Base-by-base conservation (phyloP, 495 filamentous ascomycete species). In the Penicillium dipodomyicola region DNA sequence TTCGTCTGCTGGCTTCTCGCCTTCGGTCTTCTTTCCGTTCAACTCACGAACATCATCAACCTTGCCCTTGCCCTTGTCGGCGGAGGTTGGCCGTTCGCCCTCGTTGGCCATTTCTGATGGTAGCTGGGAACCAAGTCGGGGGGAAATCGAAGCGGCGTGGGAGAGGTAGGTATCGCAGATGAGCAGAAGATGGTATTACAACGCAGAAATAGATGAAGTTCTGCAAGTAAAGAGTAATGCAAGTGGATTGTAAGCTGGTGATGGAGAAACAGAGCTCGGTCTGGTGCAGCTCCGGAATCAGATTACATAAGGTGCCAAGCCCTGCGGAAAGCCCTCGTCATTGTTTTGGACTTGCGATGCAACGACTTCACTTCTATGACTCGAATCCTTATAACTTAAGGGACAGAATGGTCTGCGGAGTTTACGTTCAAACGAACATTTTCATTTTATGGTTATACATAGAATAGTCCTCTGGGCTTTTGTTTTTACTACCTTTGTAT, bases 21-120 rank as follows among this genome's bases (percentile, higher is more conserved):
- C 79, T 54, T 87, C 84, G 23, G 76, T 67, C 68, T 88, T 89
- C 73, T 82, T 84, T 56, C 76, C 80, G 54, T 86, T 70, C 62
- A 78, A 64, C 37, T 81, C 82, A 62, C 82, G 80, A 44, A 77
- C 74, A 67, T 85, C 82, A 53, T 85, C 80, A 57, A 85, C 87
- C 80, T 96, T 98, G 67, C 87, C 92, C 81, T 97, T 97, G 74
- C 92, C 94, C 81, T 97, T 97, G 77, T 96, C 92, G 71, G 84
- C 81, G 69, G 84, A 75, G 73, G 87, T 90, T 71, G 87, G 82
- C 80, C 85, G 82, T 77, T 94, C 90, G 76, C 89, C 91, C 72
- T 92, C 89, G 81, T 95, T 86, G 74, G 91, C 90, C 94, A 98
- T 97, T 65, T 72, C 67, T 68, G 67, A 74, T 58, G 66, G 63